Percentiles rank a stretch among this genome's conserved stretches.
phyloP scores from a whole-genome alignment of 2,329 filamentous ascomycete species.

The Diplocarpon rosae region DNA sequence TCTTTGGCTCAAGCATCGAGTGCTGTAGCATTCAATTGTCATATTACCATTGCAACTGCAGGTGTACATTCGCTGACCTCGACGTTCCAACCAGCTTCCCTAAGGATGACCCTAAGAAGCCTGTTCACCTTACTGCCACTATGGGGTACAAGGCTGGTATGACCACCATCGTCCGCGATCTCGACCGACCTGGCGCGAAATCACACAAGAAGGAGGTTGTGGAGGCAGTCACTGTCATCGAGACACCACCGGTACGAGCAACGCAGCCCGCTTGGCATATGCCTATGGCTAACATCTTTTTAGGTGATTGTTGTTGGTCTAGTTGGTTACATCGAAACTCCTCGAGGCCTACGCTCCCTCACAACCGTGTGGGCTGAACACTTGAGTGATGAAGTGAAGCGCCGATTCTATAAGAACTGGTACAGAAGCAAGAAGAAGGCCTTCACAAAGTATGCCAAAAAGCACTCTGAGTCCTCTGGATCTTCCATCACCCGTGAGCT shows the following conservation, averaged over 20 bases:
- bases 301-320: slow-evolving; percentile 99
- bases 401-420: slow-evolving; percentile 99
- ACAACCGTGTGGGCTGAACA: slow-evolving; percentile 99
- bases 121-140: slow-evolving; percentile 92
- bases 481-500: slow-evolving; percentile 90
- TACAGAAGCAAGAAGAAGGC: slow-evolving; percentile 99
- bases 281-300: slow-evolving; percentile 59
- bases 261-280: slow-evolving; percentile 69
- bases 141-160: slow-evolving; percentile 99
- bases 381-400: slow-evolving; percentile 95
- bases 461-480: slow-evolving; percentile 90
- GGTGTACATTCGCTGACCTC: slow-evolving; percentile 11
- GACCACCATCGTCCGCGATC: slow-evolving; percentile 93
- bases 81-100: slow-evolving; percentile 55
- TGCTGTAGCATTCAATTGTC: too few relatives aligned
- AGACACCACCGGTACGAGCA: slow-evolving; percentile 91
- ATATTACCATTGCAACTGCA: too few relatives aligned
- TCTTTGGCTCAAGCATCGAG: too few relatives aligned
- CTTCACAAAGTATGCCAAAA: slow-evolving; percentile 99
- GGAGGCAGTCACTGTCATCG: slow-evolving; percentile 78
- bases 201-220: slow-evolving; percentile 98
- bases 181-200: slow-evolving; percentile 98
- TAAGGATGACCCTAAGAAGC: slow-evolving; percentile 99
- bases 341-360: slow-evolving; percentile 96
- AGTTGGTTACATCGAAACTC: slow-evolving; percentile 99